phyloP scores from a whole-genome alignment of 306 rosid species.

The Fragaria vesca region DNA sequence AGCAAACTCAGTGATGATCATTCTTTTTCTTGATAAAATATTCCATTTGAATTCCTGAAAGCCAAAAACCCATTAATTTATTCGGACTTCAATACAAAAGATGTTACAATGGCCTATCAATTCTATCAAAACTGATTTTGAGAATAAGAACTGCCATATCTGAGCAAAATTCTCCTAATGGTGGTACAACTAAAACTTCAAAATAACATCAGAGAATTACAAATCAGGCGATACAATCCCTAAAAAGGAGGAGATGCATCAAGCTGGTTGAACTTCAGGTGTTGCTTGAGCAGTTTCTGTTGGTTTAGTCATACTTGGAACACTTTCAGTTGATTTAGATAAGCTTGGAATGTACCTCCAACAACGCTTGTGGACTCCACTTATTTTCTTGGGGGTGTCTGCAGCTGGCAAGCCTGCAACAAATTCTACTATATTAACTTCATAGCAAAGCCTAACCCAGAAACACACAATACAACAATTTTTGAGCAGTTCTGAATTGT shows the following conservation, averaged over 20 bases:
- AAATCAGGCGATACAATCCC: slow-evolving; percentile 13
- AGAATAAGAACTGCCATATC: slow-evolving; percentile 12
- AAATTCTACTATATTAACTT: slow-evolving; percentile 24
- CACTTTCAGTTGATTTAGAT: slow-evolving; percentile 37
- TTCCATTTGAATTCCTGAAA: slow-evolving; percentile 12
- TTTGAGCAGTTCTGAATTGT: background rate
- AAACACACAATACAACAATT: slow-evolving; percentile 6
- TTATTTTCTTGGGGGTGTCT: slow-evolving; percentile 76
- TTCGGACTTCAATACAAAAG: slow-evolving; percentile 20
- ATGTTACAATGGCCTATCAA: slow-evolving; percentile 25
- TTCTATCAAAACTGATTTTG: slow-evolving; percentile 22
- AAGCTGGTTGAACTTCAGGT: slow-evolving; percentile 56
- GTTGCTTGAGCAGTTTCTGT: slow-evolving; percentile 42
- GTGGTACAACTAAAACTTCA: slow-evolving; percentile 16
- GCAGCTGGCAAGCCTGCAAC: slow-evolving; percentile 69
- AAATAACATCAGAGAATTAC: slow-evolving; percentile 3
- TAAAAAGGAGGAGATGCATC: slow-evolving; percentile 28
- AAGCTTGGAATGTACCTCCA: slow-evolving; percentile 74
- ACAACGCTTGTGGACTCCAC: slow-evolving; percentile 98
- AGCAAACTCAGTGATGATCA: slow-evolving; percentile 20
- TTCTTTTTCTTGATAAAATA: slow-evolving; percentile 23
- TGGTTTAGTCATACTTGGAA: slow-evolving; percentile 35
- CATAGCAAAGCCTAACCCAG: background rate
- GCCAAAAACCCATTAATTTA: background rate
- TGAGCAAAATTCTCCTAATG: slow-evolving; percentile 20